Conservation (phyloP, 805 yeast species). For the Pichia cephalocereana region DNA sequence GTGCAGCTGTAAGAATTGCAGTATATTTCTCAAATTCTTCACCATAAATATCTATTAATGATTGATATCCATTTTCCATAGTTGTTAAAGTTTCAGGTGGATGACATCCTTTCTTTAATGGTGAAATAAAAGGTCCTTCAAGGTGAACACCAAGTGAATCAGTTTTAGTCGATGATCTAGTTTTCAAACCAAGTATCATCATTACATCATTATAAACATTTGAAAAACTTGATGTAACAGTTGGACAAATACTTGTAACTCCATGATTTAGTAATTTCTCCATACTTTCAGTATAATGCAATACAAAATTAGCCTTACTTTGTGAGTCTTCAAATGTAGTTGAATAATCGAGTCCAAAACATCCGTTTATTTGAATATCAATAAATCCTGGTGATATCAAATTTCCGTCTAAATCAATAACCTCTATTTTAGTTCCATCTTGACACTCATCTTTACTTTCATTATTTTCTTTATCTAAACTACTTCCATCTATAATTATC, state of each 20-base stretch:
- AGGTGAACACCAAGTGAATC: slow-evolving; percentile 51
- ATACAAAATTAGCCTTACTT: slow-evolving; percentile 26
- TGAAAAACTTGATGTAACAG: slow-evolving; percentile 43
- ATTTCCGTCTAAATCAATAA: slow-evolving; percentile 37
- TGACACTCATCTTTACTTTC: too few relatives aligned
- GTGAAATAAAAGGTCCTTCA: slow-evolving; percentile 50
- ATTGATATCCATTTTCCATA: slow-evolving; percentile 1
- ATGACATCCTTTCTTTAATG: slow-evolving; percentile 42
- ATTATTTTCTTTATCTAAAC: background rate
- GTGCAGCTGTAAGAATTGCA: slow-evolving; percentile 40
- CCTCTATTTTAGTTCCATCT: slow-evolving; percentile 6
- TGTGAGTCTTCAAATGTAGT: slow-evolving; percentile 18
- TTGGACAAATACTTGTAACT: slow-evolving; percentile 48
- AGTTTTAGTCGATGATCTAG: slow-evolving; percentile 25
- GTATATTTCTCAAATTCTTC: slow-evolving; percentile 8
- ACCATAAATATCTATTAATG: slow-evolving; percentile 5
- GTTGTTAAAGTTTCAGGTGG: slow-evolving; percentile 5
- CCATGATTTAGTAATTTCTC: slow-evolving; percentile 40
- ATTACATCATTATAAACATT: slow-evolving; percentile 40
- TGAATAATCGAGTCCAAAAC: slow-evolving; percentile 47
- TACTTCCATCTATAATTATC: slow-evolving; percentile 28
- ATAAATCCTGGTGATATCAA: slow-evolving; percentile 47
- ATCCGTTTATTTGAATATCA: slow-evolving; percentile 51
- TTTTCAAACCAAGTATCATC: slow-evolving; percentile 30
- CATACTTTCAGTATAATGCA: slow-evolving; percentile 36